Conservation (phyloP, 257 asterid genomes). For the Nicotiana undulata region DNA sequence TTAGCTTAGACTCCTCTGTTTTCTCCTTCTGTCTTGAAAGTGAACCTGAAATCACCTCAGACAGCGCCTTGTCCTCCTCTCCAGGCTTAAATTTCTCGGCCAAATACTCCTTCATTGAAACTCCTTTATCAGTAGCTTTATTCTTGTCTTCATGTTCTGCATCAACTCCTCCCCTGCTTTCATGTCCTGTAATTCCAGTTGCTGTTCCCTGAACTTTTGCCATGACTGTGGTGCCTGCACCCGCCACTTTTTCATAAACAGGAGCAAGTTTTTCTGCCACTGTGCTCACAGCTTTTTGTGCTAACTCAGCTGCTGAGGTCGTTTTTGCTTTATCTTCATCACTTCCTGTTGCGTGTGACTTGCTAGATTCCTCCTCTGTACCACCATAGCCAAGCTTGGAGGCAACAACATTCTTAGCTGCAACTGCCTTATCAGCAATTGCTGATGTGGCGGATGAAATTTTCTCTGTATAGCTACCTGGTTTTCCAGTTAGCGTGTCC, state of each 20-base stretch:
- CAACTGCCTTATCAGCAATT: constrained; percentile 33
- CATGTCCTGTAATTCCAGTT: background rate
- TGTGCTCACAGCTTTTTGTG: constrained; percentile 16
- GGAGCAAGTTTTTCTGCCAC: constrained; percentile 29
- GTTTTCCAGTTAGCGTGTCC: constrained; percentile 27
- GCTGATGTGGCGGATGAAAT: constrained; percentile 27
- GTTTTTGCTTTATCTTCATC: background rate
- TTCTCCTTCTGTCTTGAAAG: constrained; percentile 32
- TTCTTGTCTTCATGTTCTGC: background rate
- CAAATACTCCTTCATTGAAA: constrained; percentile 44
- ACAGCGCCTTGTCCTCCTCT: constrained; percentile 72
- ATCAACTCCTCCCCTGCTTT: background rate
- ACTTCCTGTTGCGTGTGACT: background rate
- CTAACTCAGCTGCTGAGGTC: constrained; percentile 26
- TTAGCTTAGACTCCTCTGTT: constrained; percentile 9
- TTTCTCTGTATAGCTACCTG: constrained; percentile 14
- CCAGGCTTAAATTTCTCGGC: constrained; percentile 54
- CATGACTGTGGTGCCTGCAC: constrained; percentile 23
- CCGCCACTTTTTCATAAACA: constrained; percentile 28
- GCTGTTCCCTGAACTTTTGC: constrained; percentile 30
- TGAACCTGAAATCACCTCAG: constrained; percentile 41
- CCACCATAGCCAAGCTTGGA: constrained; percentile 42
- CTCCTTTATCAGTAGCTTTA: constrained; percentile 34
- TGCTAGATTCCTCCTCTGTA: background rate
- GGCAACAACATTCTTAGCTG: constrained; percentile 43